phyloP scores from a whole-genome alignment of 169 alveolate genomes.

The Eimeria praecox region DNA sequence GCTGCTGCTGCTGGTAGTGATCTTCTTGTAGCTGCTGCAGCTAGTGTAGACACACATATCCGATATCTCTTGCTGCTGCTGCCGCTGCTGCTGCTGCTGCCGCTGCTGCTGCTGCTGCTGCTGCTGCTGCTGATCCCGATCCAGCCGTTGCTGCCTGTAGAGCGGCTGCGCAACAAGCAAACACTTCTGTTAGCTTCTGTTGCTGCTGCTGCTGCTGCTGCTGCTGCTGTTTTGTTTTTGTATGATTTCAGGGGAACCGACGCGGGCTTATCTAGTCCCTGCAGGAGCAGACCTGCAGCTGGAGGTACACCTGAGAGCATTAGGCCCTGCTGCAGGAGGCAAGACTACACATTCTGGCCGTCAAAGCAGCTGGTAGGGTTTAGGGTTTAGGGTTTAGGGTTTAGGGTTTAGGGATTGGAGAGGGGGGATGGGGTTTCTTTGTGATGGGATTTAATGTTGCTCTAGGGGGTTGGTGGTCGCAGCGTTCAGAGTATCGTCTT shows the following conservation, averaged over 20 bases:
- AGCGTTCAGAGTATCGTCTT: background rate
- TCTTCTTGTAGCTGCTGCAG: background rate
- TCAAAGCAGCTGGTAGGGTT: background rate
- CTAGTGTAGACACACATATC: no score
- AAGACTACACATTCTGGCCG: background rate
- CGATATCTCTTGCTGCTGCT: background rate
- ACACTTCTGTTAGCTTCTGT: background rate
- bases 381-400: constrained; percentile 1
- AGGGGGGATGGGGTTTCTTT: background rate
- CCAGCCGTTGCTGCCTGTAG: no score
- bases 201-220: constrained; percentile 2
- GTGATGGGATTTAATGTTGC: background rate
- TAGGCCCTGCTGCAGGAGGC: constrained; percentile 12
- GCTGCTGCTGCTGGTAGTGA: constrained; percentile 40
- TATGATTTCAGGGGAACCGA: constrained; percentile 44
- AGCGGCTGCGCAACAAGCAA: background rate
- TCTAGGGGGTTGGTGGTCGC: background rate
- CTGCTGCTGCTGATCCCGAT: constrained; percentile 18
- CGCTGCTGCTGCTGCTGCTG: background rate
- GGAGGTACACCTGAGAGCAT: constrained; percentile 39
- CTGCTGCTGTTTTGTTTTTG: background rate
- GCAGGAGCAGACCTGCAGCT: constrained; percentile 32
- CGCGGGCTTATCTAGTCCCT: constrained; percentile 6
- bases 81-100: constrained; percentile 21
- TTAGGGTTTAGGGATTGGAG: background rate